Base-by-base conservation (phyloP, 202 grass and related monocot genomes). In the Bolboschoenoplectus hybrid region DNA sequence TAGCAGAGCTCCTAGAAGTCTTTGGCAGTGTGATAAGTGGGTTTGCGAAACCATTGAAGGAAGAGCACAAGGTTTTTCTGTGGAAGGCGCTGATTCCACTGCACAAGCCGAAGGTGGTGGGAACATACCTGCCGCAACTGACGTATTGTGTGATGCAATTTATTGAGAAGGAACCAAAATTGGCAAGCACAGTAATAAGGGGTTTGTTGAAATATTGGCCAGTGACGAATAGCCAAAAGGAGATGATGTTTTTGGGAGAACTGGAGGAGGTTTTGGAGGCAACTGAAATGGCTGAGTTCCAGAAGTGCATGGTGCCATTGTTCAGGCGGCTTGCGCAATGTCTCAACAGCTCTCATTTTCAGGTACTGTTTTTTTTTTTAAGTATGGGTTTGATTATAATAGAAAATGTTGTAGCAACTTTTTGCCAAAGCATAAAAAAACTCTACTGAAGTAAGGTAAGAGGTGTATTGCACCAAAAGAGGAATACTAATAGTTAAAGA, bases 221-320 rank as follows among this genome's bases (percentile, higher is more conserved):
- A 0, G 87, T 97, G 87, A 92, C 92, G 5, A 97, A 97, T 65
- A 94, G 90, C 86, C 94, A 97, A 85, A 97, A 97, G 90, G 94
- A 97, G 88, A 92, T 97, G 78, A 97, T 97, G 92, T 97, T 97
- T 85, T 94, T 97, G 91, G 94, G 94, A 41, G 94, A 97, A 89
- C 85, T 97, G 73, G 94, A 97, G 85, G 94, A 97, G 82, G 92
- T 97, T 77, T 87, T 97, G 60, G 94, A 97, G 80, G 81, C 93
- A 36, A 94, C 60, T 50, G 91, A 97, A 36, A 94, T 92, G 90
- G 90, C 83, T n/a, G 94, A 97, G 56, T 97, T 97, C 74, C 92
- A 94, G 87, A 97, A 97, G 41, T 97, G 90, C 84, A 97, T 92
- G 90, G 89, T 91, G 77, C 92, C 94, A 5, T 87, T 97, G 9